Conservation (phyloP, 2,329 filamentous ascomycete genomes). For the Chaetomium strumarium region DNA sequence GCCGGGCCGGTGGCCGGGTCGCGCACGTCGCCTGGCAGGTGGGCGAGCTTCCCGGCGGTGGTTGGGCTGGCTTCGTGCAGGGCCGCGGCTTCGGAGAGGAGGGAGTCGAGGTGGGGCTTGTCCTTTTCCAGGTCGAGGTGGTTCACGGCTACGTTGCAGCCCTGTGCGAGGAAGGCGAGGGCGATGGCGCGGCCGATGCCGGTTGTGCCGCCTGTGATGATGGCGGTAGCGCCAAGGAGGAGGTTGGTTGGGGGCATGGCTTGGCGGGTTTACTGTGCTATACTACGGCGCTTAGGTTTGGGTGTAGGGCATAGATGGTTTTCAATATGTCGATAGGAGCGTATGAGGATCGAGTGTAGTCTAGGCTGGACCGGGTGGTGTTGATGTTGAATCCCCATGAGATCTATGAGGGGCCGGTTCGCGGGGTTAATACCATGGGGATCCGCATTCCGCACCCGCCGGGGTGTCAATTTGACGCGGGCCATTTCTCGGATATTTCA, state of each 20-base stretch:
- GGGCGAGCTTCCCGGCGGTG: conserved; percentile 50
- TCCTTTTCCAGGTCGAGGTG: conserved; percentile 60
- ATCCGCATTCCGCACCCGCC: neutral
- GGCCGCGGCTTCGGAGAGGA: conserved; percentile 45
- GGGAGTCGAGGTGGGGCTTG: conserved; percentile 44
- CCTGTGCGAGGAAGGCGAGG: conserved; percentile 70
- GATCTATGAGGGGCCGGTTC: neutral
- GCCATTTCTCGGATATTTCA: neutral
- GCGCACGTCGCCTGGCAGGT: conserved; percentile 71
- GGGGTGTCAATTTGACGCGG: neutral
- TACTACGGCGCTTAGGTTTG: neutral
- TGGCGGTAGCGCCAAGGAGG: conserved; percentile 69
- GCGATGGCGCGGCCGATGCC: conserved; percentile 84
- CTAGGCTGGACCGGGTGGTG: neutral
- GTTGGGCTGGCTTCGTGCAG: conserved; percentile 40
- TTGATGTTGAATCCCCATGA: neutral
- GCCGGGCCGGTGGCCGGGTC: conserved; percentile 63
- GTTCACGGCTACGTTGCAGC: conserved; percentile 74
- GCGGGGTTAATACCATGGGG: neutral
- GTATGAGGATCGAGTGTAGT: neutral
- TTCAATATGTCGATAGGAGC: neutral
- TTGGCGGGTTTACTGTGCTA: neutral
- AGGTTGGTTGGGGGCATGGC: conserved; percentile 47
- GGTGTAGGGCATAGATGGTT: neutral
- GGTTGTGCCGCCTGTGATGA: conserved; percentile 81